A percentile compares a stretch with the other conserved stretches of the same genome.
Conservation (phyloP, 2,329 filamentous ascomycete species). For the Dryadomyces quercus-mongolicae region DNA sequence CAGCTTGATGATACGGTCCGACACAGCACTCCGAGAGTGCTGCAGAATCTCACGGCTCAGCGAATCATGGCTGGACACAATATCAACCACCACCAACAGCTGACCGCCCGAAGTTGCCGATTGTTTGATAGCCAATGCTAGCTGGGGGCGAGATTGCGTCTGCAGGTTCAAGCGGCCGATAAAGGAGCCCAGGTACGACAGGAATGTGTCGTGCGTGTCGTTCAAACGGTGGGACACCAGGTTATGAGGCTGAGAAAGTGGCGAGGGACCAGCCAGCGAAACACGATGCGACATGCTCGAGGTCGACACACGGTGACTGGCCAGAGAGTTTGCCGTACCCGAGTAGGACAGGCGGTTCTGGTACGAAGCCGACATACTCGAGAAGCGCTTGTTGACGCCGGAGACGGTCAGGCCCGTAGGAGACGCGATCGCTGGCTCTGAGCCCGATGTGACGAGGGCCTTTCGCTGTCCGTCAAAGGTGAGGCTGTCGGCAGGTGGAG, state of each 20-base stretch:
- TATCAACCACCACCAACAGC: conserved; percentile 68
- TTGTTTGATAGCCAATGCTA: conserved; percentile 71
- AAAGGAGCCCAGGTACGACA: conserved; percentile 85
- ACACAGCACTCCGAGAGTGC: conserved; percentile 63
- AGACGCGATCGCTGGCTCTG: not conserved
- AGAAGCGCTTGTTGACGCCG: conserved; percentile 28
- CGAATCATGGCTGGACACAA: conserved; percentile 67
- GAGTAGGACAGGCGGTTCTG: conserved; percentile 24
- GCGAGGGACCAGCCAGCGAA: conserved; percentile 59
- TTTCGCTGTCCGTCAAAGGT: conserved; percentile 27
- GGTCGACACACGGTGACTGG: conserved; percentile 37
- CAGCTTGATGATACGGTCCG: conserved; percentile 65
- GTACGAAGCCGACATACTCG: conserved; percentile 13
- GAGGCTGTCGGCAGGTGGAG: conserved; percentile 48
- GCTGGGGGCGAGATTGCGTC: conserved; percentile 76
- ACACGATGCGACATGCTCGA: conserved; percentile 58
- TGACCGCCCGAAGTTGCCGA: conserved; percentile 72
- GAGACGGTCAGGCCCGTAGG: conserved; percentile 13
- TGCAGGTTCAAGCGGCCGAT: conserved; percentile 83
- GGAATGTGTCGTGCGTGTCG: conserved; percentile 71
- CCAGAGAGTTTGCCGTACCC: conserved; percentile 19
- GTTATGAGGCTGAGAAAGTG: conserved; percentile 51
- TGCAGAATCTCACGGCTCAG: conserved; percentile 55
- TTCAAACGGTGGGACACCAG: conserved; percentile 76
- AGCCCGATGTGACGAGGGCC: not conserved